Evolutionary conservation across 768 basidiomycete species (phyloP).

Genomic region (Russula compacta): DNA sequence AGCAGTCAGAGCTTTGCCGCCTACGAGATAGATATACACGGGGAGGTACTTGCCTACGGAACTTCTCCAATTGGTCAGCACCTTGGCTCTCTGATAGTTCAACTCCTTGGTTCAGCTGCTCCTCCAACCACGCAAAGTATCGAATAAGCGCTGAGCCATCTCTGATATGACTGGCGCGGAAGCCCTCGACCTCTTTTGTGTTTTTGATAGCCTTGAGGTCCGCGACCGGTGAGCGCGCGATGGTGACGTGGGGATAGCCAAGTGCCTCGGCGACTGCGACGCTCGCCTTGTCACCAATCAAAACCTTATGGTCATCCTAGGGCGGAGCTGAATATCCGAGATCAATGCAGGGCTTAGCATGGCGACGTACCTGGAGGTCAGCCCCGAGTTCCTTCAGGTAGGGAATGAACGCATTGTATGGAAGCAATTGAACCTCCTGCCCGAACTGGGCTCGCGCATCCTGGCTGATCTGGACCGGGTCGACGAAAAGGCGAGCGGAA

Average conservation of each 20-base stretch:
- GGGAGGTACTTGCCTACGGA: conserved; percentile 53
- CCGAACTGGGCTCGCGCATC: conserved; percentile 48
- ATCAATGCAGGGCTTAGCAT: neutral
- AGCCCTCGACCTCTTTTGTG: conserved; percentile 74
- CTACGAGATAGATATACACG: neutral
- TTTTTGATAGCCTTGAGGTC: conserved; percentile 81
- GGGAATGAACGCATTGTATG: conserved; percentile 61
- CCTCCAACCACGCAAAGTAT: conserved; percentile 95
- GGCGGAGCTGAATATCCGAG: neutral
- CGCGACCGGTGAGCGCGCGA: conserved; percentile 63
- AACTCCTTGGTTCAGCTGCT: conserved; percentile 54
- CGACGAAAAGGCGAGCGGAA: conserved; percentile 57
- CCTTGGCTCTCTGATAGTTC: conserved; percentile 72
- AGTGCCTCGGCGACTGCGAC: conserved; percentile 77
- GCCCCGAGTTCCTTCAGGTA: conserved; percentile 46
- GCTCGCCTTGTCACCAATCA: conserved; percentile 70
- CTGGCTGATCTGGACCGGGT: conserved; percentile 40
- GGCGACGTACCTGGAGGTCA: conserved; percentile 20
- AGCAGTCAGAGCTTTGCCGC: neutral
- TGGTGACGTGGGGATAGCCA: conserved; percentile 56
- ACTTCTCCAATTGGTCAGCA: conserved; percentile 70
- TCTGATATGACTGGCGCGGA: conserved; percentile 79
- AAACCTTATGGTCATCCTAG: conserved; percentile 44
- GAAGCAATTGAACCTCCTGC: conserved; percentile 48
- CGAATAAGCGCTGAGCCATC: conserved; percentile 82